phyloP scores from a whole-genome alignment of 345 rosid genomes.

The Dovyalis caffra region DNA sequence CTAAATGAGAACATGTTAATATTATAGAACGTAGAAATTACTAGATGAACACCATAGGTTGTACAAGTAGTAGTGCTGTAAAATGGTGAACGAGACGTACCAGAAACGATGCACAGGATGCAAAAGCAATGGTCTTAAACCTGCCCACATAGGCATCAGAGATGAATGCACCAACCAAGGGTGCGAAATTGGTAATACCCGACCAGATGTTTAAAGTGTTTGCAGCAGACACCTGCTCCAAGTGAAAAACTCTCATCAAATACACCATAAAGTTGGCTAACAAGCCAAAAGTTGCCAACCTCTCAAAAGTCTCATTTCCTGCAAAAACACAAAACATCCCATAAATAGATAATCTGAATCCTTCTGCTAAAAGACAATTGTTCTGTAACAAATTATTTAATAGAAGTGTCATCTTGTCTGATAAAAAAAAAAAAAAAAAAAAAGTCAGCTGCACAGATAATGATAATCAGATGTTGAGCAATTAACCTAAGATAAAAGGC shows the following conservation, averaged over 20 bases:
- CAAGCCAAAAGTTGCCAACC: constrained; percentile 43
- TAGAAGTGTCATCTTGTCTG: too few relatives aligned
- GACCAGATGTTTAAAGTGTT: constrained; percentile 32
- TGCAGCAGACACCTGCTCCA: constrained; percentile 42
- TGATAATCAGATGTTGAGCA: not conserved
- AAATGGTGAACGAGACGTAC: constrained; percentile 28
- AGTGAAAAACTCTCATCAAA: constrained; percentile 22
- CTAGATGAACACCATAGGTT: not conserved
- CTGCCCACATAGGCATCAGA: constrained; percentile 28
- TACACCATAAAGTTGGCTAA: constrained; percentile 41
- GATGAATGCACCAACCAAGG: constrained; percentile 36
- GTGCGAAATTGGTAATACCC: constrained; percentile 41
- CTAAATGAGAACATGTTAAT: too few relatives aligned
- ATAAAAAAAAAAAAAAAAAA: too few relatives aligned
- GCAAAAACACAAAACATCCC: not conserved
- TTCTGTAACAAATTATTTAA: not conserved
- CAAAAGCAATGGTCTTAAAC: constrained; percentile 30
- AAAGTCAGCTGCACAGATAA: too few relatives aligned
- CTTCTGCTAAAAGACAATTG: too few relatives aligned
- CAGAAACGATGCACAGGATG: constrained; percentile 36
- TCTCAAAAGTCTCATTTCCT: constrained; percentile 57
- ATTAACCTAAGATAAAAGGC: constrained; percentile 66
- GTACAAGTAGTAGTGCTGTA: not conserved
- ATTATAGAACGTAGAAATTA: too few relatives aligned
- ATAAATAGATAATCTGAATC: not conserved